Percentiles rank a stretch among this genome's conserved stretches.
These are phyloP conservation scores for Lachancea fermentati DNA, from an alignment of 805 yeast species.

Conservation along the genomic window DNA sequence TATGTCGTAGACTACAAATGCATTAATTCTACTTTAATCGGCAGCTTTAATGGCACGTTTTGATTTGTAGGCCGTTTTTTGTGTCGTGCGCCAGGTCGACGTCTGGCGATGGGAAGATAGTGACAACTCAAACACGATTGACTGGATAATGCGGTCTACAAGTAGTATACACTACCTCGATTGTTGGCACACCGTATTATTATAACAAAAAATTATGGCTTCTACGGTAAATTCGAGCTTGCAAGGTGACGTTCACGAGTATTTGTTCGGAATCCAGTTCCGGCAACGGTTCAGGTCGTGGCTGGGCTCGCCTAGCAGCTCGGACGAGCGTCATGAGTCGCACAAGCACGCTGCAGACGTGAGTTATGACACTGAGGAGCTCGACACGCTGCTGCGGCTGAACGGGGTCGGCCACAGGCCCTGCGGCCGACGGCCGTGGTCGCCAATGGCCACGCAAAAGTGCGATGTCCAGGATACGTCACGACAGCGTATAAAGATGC, in stretches of 20 bases:
- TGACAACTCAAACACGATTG: too few species aligned
- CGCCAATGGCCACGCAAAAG: too few species aligned
- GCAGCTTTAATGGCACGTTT: too few species aligned
- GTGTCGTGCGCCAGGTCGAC: neutral
- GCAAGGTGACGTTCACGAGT: conserved; percentile 7
- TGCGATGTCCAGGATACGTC: too few species aligned
- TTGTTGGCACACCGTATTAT: neutral
- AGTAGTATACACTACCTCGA: neutral
- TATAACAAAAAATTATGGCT: neutral
- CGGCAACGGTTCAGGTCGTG: conserved; percentile 3
- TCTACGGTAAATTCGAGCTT: conserved; percentile 2
- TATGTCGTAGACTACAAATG: too few species aligned
- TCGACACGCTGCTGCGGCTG: conserved; percentile 5
- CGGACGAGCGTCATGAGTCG: neutral
- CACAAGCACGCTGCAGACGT: neutral
- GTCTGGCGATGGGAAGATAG: too few species aligned
- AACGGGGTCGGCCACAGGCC: conserved; percentile 1
- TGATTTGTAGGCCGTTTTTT: too few species aligned
- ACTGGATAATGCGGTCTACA: too few species aligned
- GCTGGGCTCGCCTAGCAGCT: conserved; percentile 2
- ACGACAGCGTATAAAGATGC: too few species aligned
- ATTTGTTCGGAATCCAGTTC: conserved; percentile 3
- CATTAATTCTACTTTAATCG: too few species aligned
- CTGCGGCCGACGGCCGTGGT: neutral
- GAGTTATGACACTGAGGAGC: conserved; percentile 9